phyloP scores from a whole-genome alignment of 129 eudicot species.

The Helichrysum umbraculigerum region DNA sequence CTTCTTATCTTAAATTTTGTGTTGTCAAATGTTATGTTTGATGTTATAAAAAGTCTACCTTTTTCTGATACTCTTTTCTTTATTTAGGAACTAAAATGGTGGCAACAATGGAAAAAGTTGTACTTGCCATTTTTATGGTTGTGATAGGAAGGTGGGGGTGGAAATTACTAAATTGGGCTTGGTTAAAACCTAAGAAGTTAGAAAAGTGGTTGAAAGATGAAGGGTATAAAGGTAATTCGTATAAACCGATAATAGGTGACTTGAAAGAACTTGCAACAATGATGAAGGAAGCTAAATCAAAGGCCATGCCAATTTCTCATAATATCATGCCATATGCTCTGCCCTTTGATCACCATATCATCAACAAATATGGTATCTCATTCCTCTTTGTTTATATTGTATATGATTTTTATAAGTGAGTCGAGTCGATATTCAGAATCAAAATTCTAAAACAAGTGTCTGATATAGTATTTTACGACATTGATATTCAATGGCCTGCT shows the following conservation, averaged over 20 bases:
- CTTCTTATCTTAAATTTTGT: too few species aligned
- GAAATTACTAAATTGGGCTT: slow-evolving; percentile 47
- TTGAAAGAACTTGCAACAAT: slow-evolving; percentile 31
- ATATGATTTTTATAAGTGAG: neutral
- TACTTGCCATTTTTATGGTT: slow-evolving; percentile 31
- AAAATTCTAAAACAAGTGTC: too few species aligned
- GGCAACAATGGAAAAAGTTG: neutral
- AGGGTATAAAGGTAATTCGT: slow-evolving; percentile 51
- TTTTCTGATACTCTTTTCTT: neutral
- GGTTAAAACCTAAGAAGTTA: slow-evolving; percentile 59
- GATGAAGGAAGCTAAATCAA: slow-evolving; percentile 26
- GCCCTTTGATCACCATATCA: slow-evolving; percentile 24
- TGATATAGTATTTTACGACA: too few species aligned
- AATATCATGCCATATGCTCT: slow-evolving; percentile 26
- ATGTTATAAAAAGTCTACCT: slow-evolving; percentile 15
- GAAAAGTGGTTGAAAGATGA: slow-evolving; percentile 48
- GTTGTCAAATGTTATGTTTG: neutral
- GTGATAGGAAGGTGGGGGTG: slow-evolving; percentile 30
- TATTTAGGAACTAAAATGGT: slow-evolving; percentile 21
- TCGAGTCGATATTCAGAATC: too few species aligned
- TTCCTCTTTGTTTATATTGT: neutral
- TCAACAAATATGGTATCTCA: slow-evolving; percentile 34
- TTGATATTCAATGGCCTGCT: too few species aligned
- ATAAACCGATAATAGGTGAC: slow-evolving; percentile 48
- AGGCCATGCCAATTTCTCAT: slow-evolving; percentile 27